These are phyloP conservation scores for Aspergillus puulaauensis DNA, from an alignment of 2,329 filamentous ascomycete genomes.

Conservation along the genomic window DNA sequence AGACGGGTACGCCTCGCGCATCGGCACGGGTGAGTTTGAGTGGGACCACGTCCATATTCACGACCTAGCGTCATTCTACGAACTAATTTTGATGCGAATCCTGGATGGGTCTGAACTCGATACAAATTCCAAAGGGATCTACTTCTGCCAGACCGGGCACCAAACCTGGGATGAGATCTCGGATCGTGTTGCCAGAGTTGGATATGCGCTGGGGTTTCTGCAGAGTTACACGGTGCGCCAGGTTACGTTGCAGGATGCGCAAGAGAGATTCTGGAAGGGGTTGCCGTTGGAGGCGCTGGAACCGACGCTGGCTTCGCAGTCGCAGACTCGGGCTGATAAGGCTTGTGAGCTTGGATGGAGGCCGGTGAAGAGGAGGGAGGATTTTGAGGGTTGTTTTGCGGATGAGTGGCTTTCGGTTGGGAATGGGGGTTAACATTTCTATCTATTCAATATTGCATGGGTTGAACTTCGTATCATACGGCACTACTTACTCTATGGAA, in stretches of 20 bases:
- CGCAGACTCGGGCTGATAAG: background rate
- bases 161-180: constrained; percentile 36
- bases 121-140: constrained; percentile 11
- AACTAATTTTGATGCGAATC: constrained; percentile 33
- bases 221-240: background rate
- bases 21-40: constrained; percentile 38
- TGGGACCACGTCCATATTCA: constrained; percentile 49
- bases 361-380: no score
- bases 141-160: constrained; percentile 44
- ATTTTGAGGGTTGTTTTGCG: no score
- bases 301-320: background rate
- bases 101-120: constrained; percentile 30
- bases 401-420: no score
- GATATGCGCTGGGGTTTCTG: background rate
- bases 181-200: background rate
- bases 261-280: background rate
- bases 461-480: no score
- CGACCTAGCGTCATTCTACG: constrained; percentile 46
- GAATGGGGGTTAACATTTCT: no score
- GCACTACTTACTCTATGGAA: no score
- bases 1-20: constrained; percentile 28
- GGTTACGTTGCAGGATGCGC: background rate
- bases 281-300: background rate
- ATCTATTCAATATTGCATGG: no score
- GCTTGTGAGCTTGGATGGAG: no score